phyloP scores from a whole-genome alignment of 352 stramenopile species.

The Blastocystis sp. region DNA sequence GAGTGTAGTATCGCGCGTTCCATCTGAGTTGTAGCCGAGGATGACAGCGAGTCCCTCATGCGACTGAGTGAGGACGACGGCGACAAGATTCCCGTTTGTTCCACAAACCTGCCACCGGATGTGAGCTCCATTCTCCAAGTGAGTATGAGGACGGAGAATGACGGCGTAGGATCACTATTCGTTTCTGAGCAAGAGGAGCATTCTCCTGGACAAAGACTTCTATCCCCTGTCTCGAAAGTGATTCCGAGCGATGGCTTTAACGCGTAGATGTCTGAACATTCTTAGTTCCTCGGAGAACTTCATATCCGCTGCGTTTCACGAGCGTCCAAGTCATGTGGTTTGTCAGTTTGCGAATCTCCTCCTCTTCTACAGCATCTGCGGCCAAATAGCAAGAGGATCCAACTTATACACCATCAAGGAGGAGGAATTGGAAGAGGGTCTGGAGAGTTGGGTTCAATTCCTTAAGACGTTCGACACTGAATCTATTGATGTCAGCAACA shows the following conservation, averaged over 20 bases:
- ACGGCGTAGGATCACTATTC: slow-evolving; percentile 2
- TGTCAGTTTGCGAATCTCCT: slow-evolving; percentile 59
- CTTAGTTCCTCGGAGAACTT: slow-evolving; percentile 15
- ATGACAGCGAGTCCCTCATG: not conserved
- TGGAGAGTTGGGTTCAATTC: not conserved
- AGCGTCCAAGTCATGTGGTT: not conserved
- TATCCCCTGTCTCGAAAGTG: slow-evolving; percentile 21
- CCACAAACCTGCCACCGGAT: not conserved
- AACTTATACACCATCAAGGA: slow-evolving; percentile 12
- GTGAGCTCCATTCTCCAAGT: slow-evolving; percentile 1
- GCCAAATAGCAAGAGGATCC: not conserved
- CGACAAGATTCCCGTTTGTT: not conserved
- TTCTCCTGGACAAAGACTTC: slow-evolving; percentile 19
- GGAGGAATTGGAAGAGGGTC: not conserved
- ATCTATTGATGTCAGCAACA: not conserved
- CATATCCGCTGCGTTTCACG: not conserved
- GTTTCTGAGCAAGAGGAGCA: slow-evolving; percentile 40
- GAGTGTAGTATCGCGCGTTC: not conserved
- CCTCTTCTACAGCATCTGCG: not conserved
- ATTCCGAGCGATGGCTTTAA: not conserved
- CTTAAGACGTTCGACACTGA: not conserved
- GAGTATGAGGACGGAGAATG: not conserved
- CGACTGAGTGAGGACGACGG: not conserved
- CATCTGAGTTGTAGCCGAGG: not conserved
- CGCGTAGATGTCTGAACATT: slow-evolving; percentile 9